Base-by-base conservation (phyloP, 148 eudicot species). In the Chenopodium berlandieri region DNA sequence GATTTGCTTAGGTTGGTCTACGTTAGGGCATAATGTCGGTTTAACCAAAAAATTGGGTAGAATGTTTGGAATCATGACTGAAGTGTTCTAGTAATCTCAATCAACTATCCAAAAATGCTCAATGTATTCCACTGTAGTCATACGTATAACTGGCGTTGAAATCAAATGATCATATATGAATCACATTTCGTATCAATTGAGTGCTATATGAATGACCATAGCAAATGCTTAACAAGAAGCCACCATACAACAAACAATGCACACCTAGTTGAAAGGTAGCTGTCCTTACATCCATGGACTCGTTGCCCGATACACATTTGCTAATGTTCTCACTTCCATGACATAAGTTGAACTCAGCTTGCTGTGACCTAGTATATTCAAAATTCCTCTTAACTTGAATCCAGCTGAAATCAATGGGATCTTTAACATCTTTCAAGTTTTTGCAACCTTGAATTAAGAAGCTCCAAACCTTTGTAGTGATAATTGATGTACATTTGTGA, bases 191-290 rank as follows among this genome's bases (percentile, higher is more conserved):
- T 12, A 85, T 60, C 30, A 27, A 63, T 40, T 3, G 58, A 52
- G 68, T 64, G 77, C 71, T 64, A 74, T 67, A 48, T 25, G 84
- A 71, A 78, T 60, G 60, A 22, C 97, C 93, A 70, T 83, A 85
- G 80, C 91, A 88, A 74, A 83, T 78, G 80, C 83, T 86, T 19
- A 87, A 90, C 75, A 93, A 84, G 25, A 79, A 78, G 17, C 77
- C 78, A n/a, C 97, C 97, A 82, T 90, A 91, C 16, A 85, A 22
- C 48, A 90, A 79, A 81, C 93, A 91, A 77, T 91, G 93, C 65
- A 82, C 72, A 65, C 94, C 90, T 63, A 93, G 90, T 81, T 75
- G 80, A 73, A 83, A 54, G 2, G 82, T 60, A 71, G 66, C 69
- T 7, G 54, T 66, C 62, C 84, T 83, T 27, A 75, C 78, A 72